A percentile compares a stretch with the other conserved stretches of the same genome.
These are phyloP conservation scores for Fonsecaea multimorphosa DNA, from an alignment of 2,329 filamentous ascomycete species.

Conservation along the genomic window DNA sequence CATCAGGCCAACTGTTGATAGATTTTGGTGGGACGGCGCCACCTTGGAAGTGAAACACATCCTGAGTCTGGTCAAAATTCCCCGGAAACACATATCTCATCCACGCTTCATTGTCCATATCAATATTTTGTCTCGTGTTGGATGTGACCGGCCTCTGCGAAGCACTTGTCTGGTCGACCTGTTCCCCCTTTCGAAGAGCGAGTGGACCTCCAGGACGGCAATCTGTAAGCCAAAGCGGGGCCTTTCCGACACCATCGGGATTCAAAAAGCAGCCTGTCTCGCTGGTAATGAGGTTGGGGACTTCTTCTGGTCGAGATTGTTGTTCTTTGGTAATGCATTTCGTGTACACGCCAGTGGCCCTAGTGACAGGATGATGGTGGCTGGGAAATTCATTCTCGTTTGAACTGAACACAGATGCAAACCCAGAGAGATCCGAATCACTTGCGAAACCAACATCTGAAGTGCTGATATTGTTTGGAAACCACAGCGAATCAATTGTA, in stretches of 20 bases:
- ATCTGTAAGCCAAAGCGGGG: background rate
- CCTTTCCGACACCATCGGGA: background rate
- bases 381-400: background rate
- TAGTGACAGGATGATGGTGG: background rate
- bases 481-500: background rate
- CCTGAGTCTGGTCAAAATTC: conserved; percentile 17
- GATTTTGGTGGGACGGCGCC: background rate
- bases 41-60: conserved; percentile 15
- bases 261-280: background rate
- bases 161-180: background rate
- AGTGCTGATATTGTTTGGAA: background rate
- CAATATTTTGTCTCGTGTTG: background rate
- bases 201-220: background rate
- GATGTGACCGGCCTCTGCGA: background rate
- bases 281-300: background rate
- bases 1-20: background rate
- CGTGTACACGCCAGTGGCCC: background rate
- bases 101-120: conserved; percentile 24
- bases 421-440: background rate
- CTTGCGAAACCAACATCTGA: background rate
- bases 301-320: background rate
- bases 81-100: conserved; percentile 28
- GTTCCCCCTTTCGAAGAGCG: background rate
- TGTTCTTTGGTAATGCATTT: background rate
- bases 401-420: background rate